Evolutionary conservation across 1,284 basidiomycete genomes (phyloP), one percentile per base, ranked within the genome.

Genomic region (Cerrena zonata): DNA sequence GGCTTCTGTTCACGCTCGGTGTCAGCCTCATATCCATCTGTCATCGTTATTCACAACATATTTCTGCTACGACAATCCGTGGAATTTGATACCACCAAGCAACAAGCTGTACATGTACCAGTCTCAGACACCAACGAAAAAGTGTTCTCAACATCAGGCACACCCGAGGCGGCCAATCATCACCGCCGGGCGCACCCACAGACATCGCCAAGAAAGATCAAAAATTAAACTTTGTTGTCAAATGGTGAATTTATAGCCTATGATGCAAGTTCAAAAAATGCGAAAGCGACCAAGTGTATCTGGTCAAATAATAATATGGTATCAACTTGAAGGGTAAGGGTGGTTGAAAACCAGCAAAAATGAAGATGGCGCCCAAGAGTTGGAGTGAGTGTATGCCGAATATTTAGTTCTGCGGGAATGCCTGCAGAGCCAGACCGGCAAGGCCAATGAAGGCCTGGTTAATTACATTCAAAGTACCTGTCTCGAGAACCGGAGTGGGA

Each of bases 401-500:
- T 7, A 27, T 34, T 27, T 27, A 45, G 15, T 45, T 19, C 13
- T n/a, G 19, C 41, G 3, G 22, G 22, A 19, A 11, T 5, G 34
- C 43, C 11, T 24, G 38, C 5, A 42, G 18, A 2, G 44, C 52
- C n/a, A 53, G 45, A 15, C 22, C 40, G 11, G 37, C 38, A 23
- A 53, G 12, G 7, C 42, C 23, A 21, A 52, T 5, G 34, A 54
- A 39, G 3, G 44, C 49, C 37, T 50, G 25, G 41, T 45, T 40
- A 22, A 49, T 22, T 18, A 36, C 21, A 19, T 38, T 45, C 24
- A 53, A 45, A 7, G 37, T 42, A 27, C 52, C 49, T 21, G 36
- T 22, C 21, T 22, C 19, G n/a, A 51, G 15, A 5, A 27, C 41
- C n/a, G 47, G 44, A 12, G 43, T 45, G 5, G 49, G 26, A 3